Percentiles rank a stretch among this genome's conserved stretches.
Conservation (phyloP, 2,329 filamentous ascomycete genomes). For the Neurospora sp. region DNA sequence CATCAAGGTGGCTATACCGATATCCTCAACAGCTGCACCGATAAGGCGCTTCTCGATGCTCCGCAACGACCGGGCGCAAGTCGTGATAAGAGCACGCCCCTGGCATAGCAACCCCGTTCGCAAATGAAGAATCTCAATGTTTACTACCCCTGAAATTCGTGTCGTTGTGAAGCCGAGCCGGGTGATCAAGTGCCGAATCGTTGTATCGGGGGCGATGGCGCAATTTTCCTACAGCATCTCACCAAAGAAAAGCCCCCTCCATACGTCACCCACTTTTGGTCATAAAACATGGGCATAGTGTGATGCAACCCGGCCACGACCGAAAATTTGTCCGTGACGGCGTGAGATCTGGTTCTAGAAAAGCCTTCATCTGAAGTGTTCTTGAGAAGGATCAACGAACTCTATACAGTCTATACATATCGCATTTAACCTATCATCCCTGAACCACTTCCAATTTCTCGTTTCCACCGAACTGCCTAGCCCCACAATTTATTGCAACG, state of each 20-base stretch:
- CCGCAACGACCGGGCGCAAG: not conserved
- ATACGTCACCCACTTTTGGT: not conserved
- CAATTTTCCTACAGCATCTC: not conserved
- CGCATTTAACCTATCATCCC: not conserved
- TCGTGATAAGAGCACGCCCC: not conserved
- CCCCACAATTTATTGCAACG: not conserved
- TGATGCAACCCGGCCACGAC: not conserved
- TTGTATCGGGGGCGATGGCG: not conserved
- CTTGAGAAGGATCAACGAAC: not conserved
- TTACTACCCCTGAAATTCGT: not conserved
- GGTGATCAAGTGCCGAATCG: not conserved
- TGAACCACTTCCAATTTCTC: not conserved
- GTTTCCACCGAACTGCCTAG: not conserved
- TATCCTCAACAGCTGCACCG: not conserved
- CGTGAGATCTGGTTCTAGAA: not conserved
- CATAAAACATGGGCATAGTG: not conserved
- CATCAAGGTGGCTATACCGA: not conserved
- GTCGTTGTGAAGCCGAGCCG: not conserved
- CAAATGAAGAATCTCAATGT: not conserved
- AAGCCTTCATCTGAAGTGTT: not conserved
- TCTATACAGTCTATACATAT: not conserved
- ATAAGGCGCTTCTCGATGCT: not conserved
- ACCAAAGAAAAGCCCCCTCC: not conserved
- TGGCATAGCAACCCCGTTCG: not conserved
- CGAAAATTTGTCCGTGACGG: not conserved